A percentile compares a stretch with the other conserved stretches of the same genome.
Conservation (phyloP, 768 basidiomycete species). For the Pleurotus tuber-regium region DNA sequence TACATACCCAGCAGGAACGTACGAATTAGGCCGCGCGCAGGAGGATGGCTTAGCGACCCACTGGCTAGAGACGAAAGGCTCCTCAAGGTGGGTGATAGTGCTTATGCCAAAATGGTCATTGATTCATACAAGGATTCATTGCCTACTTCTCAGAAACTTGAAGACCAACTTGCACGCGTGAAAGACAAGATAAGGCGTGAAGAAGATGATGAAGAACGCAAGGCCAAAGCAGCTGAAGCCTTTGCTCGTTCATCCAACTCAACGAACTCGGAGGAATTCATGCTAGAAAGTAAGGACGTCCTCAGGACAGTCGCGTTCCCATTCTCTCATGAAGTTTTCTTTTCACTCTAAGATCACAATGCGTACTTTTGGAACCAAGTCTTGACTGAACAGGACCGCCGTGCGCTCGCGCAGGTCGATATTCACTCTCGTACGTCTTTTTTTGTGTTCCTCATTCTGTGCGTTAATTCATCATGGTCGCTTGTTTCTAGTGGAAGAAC, state of each 20-base stretch:
- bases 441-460: neutral
- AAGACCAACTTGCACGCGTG: constrained; percentile 24
- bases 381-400: neutral
- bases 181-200: constrained; percentile 23
- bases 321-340: neutral
- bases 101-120: neutral
- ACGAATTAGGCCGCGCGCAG: neutral
- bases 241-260: constrained; percentile 2
- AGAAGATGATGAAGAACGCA: constrained; percentile 19
- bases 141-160: constrained; percentile 22
- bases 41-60: constrained; percentile 11
- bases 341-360: neutral
- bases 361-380: constrained; percentile 9
- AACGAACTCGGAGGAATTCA: constrained; percentile 2
- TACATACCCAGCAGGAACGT: neutral
- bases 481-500: constrained; percentile 11
- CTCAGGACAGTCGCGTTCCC: neutral
- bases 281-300: constrained; percentile 4
- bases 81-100: constrained; percentile 18
- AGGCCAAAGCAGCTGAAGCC: constrained; percentile 18
- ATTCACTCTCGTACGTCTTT: constrained; percentile 1
- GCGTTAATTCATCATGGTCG: neutral
- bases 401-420: neutral
- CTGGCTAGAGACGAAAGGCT: constrained; percentile 25
- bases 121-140: no score